Base-by-base conservation (phyloP, 2,329 filamentous ascomycete species). In the Trichoderma koningiopsis region DNA sequence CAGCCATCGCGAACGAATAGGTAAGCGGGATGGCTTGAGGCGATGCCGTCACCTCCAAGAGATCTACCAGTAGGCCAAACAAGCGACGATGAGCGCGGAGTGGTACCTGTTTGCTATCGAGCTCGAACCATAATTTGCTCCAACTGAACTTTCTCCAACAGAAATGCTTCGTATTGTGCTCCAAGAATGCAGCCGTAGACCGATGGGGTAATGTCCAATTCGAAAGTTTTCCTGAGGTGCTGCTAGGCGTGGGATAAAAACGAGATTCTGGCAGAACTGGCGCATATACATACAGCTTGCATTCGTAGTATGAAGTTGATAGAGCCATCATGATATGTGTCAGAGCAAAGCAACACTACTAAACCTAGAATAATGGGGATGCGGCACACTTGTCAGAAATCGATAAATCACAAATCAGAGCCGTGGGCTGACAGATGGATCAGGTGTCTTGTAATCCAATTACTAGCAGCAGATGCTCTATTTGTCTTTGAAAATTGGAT, bases 311-410 rank as follows among this genome's bases (percentile, higher is more conserved):
- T 60, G 57, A 24, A 43, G 37, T n/a, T 43, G 57, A 2, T 37
- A 29, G 35, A 60, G 8, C n/a, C n/a, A 40, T 43, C 22, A 31
- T 33, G 33, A 55, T 64, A 35, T 52, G 61, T 56, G 61, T 56
- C 61, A 43, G 52, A 55, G 61, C 43, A 40, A 16, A 29, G n/a
- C 33, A 35, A 35, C 33, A 52, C 61, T 64, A 62, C 11, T 40
- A 52, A 64, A 56, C 49, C 61, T 64, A 64, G 61, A 64, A 64
- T 55, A 56, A 49, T 64, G 61, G 61, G 49, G 61, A 64, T 40
- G 33, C 24, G 49, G 29, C 33, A 14, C 33, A n/a, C 35, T 64
- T 53, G 49, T 64, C 49, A 64, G 49, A 64, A 55, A 56, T 43
- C 49, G 61, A 64, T 64, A 14, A 24, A 64, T 64, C 61, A 64